Conservation (phyloP, 345 rosid species). For the Brassica nigra region DNA sequence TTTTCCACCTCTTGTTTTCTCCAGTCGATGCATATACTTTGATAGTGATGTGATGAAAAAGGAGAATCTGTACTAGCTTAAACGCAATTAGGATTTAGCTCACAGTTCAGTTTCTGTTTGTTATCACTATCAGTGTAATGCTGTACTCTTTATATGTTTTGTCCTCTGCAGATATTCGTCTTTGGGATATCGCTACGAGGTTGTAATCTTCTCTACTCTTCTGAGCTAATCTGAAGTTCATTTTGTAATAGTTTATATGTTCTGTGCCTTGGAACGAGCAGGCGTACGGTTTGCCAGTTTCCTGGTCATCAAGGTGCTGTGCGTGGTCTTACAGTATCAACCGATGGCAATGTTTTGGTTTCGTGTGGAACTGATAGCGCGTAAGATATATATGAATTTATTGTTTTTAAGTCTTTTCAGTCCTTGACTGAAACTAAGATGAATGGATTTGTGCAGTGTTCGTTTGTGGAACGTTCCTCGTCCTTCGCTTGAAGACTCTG, state of each 20-base stretch:
- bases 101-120: not conserved
- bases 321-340: conserved; percentile 82
- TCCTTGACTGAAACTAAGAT: not conserved
- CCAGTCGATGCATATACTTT: not conserved
- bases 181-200: conserved; percentile 95
- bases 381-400: conserved; percentile 46
- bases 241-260: not conserved
- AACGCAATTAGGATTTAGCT: not conserved
- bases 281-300: conserved; percentile 49
- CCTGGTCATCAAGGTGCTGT: conserved; percentile 97
- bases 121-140: not conserved
- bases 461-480: conserved; percentile 94
- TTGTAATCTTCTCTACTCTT: conserved; percentile 24
- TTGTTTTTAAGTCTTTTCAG: not conserved
- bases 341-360: conserved; percentile 76
- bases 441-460: conserved; percentile 53
- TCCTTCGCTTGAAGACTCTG: conserved; percentile 58
- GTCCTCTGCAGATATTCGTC: conserved; percentile 75
- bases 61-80: not conserved
- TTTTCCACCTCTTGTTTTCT: not conserved
- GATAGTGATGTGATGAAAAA: not conserved
- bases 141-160: not conserved
- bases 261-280: not conserved
- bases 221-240: conserved; percentile 1
- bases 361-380: conserved; percentile 94